Evolutionary conservation across 177 flowering plant species (phyloP).

Genomic region (Tripterygium wilfordii): DNA sequence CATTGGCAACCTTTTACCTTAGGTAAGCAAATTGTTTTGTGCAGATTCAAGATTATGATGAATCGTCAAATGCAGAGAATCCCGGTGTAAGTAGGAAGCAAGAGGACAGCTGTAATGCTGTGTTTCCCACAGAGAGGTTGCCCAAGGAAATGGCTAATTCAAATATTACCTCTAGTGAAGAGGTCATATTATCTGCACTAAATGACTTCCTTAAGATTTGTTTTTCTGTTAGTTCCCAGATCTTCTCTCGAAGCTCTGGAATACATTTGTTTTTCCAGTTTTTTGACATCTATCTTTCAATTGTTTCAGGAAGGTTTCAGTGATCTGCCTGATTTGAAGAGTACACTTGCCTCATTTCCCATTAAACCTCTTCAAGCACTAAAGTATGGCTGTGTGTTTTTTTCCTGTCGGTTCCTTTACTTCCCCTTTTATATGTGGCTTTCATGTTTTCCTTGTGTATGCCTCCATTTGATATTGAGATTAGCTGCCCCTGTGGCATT

Average conservation of each 20-base stretch:
- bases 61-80: constrained; percentile 35
- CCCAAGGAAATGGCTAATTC: constrained; percentile 32
- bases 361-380: constrained; percentile 82
- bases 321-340: constrained; percentile 56
- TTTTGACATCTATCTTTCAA: neutral
- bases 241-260: neutral
- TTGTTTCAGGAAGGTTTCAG: constrained; percentile 53
- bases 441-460: no score
- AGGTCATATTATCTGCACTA: constrained; percentile 29
- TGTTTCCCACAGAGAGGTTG: constrained; percentile 18
- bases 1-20: neutral
- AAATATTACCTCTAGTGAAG: constrained; percentile 28
- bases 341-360: constrained; percentile 77
- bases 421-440: neutral
- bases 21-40: constrained; percentile 12
- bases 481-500: no score
- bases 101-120: constrained; percentile 24
- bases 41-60: constrained; percentile 74
- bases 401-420: neutral
- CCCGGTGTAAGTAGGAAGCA: constrained; percentile 23
- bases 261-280: neutral
- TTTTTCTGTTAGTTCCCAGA: neutral
- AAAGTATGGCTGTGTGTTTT: constrained; percentile 42
- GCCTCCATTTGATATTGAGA: neutral
- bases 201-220: neutral